These are phyloP conservation scores for Phyllosticta citriasiana DNA, from an alignment of 2,329 filamentous ascomycete species.

Conservation along the genomic window DNA sequence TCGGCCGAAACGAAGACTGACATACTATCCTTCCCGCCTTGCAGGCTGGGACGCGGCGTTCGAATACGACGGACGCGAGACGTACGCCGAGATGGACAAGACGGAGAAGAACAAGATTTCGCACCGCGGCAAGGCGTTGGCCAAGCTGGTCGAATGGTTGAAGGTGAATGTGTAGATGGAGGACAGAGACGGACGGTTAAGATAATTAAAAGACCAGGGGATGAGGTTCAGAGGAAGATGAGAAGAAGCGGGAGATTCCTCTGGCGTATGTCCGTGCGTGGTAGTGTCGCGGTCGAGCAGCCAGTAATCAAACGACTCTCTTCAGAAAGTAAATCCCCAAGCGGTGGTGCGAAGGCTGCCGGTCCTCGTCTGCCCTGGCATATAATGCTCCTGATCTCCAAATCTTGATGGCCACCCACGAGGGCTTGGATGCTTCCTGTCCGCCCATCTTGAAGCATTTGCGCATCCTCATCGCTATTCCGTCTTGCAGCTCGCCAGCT, in stretches of 20 bases:
- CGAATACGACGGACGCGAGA: constrained; percentile 76
- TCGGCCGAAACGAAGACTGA: not conserved
- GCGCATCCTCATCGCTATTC: not conserved
- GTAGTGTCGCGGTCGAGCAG: too few species aligned
- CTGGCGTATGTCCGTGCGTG: too few species aligned
- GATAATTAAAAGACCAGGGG: not conserved
- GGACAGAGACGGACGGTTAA: constrained; percentile 11
- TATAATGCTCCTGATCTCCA: not conserved
- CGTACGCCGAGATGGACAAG: constrained; percentile 94
- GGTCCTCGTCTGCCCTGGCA: not conserved
- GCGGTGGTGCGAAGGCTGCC: not conserved
- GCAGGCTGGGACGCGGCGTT: constrained; percentile 94
- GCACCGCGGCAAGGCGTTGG: constrained; percentile 77
- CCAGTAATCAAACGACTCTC: too few species aligned
- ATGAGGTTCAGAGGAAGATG: not conserved
- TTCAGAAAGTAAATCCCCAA: too few species aligned
- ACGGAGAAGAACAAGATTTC: constrained; percentile 82
- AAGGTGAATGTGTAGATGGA: constrained; percentile 17
- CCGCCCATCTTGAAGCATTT: not conserved
- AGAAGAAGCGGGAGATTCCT: not conserved
- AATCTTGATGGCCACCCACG: not conserved
- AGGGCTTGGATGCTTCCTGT: not conserved
- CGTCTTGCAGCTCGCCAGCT: too few species aligned
- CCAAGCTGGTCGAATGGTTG: constrained; percentile 73
- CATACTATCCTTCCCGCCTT: not conserved